Evolutionary conservation across 192 early-diverging fungal species (phyloP), one percentile per base, ranked within the genome.

Genomic region (Coemansia sp.): DNA sequence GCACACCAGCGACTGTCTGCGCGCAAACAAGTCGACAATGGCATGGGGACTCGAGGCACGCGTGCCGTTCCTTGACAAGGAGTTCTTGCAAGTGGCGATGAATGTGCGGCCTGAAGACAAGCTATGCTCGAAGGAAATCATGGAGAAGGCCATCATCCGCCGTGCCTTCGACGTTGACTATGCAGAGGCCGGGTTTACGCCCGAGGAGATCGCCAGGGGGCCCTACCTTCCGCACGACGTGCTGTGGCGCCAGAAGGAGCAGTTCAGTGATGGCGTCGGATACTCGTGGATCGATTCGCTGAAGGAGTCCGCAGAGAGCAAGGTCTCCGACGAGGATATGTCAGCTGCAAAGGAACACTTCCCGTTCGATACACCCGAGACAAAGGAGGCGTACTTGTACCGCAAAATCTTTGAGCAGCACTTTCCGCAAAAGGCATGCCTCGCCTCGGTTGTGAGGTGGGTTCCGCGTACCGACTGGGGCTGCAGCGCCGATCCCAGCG

Each of bases 11-110:
- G 97, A 99, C 78, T 93, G 92, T 81, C 83, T 99, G 58, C 94
- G 97, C 71, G 97, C 97, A 77, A 97, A 99, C 91, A 97, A 99
- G 79, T 92, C 94, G 4, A 99, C 96, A 43, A 97, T 99, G 95
- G 96, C 96, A 7, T 99, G 96, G 96, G 96, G 96, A 70, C 89
- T 99, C 43, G 96, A 99, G 74, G 94, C 94, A 15, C 94, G 96
- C 71, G 96, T 99, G 21, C 96, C 96, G 37, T 99, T 99, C 89
- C 83, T 97, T 48, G 96, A 99, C 86, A 89, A 87, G 83, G 85
- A 84, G 30, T 97, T 99, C 71, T 70, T 99, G 70, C 91, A 97
- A 74, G 89, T 93, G 6, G 89, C 93, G 25, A 99, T 99, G 96
- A 86, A 84, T 58, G 84, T 94, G 29, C 88, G 89, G 30, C 88